A percentile compares a stretch with the other conserved stretches of the same genome.
Conservation (phyloP, 768 basidiomycete genomes). For the Auricularia sp. region DNA sequence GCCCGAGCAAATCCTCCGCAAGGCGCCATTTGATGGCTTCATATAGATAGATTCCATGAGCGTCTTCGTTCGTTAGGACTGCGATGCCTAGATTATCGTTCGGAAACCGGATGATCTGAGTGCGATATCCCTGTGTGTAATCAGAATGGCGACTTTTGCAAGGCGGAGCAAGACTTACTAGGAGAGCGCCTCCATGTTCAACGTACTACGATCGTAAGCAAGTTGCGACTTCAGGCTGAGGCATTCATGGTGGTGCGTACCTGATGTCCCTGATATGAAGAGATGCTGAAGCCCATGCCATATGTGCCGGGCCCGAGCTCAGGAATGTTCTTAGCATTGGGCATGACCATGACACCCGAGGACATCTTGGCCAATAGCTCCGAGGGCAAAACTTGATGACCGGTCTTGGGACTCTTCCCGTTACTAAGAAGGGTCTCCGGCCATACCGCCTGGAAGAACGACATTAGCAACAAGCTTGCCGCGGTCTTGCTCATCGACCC, state of each 20-base stretch:
- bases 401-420: not conserved
- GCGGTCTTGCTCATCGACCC: not conserved
- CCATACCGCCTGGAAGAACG: not conserved
- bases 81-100: not conserved
- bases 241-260: not conserved
- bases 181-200: not conserved
- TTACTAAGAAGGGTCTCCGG: not conserved
- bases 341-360: not conserved
- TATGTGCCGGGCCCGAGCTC: not conserved
- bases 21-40: not conserved
- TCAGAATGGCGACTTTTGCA: not conserved
- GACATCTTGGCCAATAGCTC: not conserved
- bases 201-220: not conserved
- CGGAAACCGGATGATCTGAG: not conserved
- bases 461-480: too few relatives aligned
- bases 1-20: not conserved
- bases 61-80: not conserved
- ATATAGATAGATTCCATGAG: not conserved
- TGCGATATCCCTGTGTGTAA: not conserved
- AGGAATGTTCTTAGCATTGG: not conserved
- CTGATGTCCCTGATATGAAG: not conserved
- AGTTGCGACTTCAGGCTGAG: not conserved
- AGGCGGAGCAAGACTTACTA: not conserved
- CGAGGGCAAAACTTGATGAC: not conserved
- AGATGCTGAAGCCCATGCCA: not conserved